Percentiles rank a stretch among this genome's conserved stretches.
These are phyloP conservation scores for Astragalus glycyphyllos DNA, from an alignment of 306 rosid species.

Conservation along the genomic window DNA sequence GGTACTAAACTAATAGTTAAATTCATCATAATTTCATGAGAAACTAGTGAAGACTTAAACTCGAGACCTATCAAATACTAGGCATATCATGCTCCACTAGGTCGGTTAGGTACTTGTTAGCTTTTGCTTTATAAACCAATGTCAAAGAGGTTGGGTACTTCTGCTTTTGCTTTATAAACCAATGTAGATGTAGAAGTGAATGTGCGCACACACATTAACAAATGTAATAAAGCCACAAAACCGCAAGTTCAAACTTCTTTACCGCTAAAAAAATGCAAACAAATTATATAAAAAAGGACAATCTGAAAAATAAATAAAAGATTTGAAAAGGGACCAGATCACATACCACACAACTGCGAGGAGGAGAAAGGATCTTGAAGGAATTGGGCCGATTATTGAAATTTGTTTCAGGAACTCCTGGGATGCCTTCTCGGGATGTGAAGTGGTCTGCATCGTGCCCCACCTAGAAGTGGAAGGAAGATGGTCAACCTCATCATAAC, in stretches of 20 bases:
- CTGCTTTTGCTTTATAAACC: too few species aligned
- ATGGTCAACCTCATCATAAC: slow-evolving; percentile 27
- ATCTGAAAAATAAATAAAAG: neutral
- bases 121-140: too few species aligned
- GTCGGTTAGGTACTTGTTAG: too few species aligned
- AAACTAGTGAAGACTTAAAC: too few species aligned
- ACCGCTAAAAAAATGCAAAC: neutral
- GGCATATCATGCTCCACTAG: too few species aligned
- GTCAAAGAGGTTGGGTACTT: too few species aligned
- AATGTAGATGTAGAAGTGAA: too few species aligned
- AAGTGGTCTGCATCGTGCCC: slow-evolving; percentile 81
- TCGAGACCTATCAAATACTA: too few species aligned
- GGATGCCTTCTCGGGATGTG: slow-evolving; percentile 90
- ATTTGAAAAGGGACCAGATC: slow-evolving; percentile 26
- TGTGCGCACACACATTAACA: neutral
- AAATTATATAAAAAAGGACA: slow-evolving; percentile 11
- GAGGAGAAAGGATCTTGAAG: slow-evolving; percentile 79
- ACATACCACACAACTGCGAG: slow-evolving; percentile 83
- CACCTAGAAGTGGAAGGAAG: slow-evolving; percentile 59
- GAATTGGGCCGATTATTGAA: slow-evolving; percentile 97
- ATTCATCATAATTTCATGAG: too few species aligned
- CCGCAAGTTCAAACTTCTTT: neutral
- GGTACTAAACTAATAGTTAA: too few species aligned
- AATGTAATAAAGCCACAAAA: neutral
- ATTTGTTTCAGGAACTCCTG: slow-evolving; percentile 90